phyloP scores from a whole-genome alignment of 31 red algal genomes.

The Asparagopsis taxiformis region DNA sequence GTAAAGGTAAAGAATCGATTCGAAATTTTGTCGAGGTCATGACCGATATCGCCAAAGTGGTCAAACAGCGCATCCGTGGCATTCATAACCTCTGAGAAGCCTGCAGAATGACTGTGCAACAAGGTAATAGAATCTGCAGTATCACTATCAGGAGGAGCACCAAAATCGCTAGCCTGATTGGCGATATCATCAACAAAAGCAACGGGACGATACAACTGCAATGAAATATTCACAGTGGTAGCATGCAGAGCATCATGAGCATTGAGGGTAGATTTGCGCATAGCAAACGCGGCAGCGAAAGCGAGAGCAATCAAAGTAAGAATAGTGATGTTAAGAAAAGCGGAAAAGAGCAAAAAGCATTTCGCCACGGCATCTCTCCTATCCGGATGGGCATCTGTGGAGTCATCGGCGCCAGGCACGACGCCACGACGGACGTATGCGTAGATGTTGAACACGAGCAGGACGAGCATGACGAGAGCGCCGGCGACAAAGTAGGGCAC shows the following conservation, averaged over 20 bases:
- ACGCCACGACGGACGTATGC: slow-evolving; percentile 7
- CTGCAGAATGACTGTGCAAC: not conserved
- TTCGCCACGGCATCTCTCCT: slow-evolving; percentile 27
- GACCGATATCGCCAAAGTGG: slow-evolving; percentile 24
- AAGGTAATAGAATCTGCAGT: not conserved
- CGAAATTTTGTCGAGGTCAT: slow-evolving; percentile 17
- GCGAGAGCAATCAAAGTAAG: slow-evolving; percentile 26
- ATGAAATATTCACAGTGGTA: not conserved
- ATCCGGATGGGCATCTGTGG: slow-evolving; percentile 35
- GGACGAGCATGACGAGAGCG: slow-evolving; percentile 7
- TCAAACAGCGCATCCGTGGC: not conserved
- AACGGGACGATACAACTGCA: slow-evolving; percentile 15
- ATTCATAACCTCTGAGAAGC: slow-evolving; percentile 1
- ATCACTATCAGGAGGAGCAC: not conserved
- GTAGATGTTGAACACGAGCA: slow-evolving; percentile 35
- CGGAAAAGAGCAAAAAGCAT: slow-evolving; percentile 34
- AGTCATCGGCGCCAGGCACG: slow-evolving; percentile 42
- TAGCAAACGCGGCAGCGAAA: slow-evolving; percentile 14
- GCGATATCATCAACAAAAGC: not conserved
- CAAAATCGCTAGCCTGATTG: not conserved
- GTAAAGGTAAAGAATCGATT: slow-evolving; percentile 22
- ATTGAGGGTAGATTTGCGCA: slow-evolving; percentile 13
- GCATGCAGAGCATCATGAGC: slow-evolving; percentile 21
- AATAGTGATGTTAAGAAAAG: slow-evolving; percentile 55
- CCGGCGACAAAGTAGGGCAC: slow-evolving; percentile 46